Base-by-base conservation (phyloP, 805 yeast genomes). In the Candida suzukii region DNA sequence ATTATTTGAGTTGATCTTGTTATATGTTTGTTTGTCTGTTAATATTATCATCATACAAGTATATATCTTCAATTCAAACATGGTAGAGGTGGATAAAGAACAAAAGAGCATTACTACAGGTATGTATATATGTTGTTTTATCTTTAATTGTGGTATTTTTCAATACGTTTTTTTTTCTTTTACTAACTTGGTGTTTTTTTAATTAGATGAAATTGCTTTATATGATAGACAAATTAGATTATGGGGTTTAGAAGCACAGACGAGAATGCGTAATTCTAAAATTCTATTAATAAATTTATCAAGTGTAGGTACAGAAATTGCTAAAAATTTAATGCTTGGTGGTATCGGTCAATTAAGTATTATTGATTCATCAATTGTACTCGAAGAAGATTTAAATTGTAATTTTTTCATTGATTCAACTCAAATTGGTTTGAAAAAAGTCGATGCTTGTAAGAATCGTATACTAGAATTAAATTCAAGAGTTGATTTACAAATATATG, bases 171-270 rank as follows among this genome's bases (percentile, higher is more conserved):
- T 11, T 24, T 8, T 8, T 8, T 8, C 11, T 30, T 11, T 12
- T 27, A 29, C 32, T 29, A 26, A 21, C 35, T 48, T 21, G 48
- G 48, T n/a, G 41, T 49, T 14, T 7, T 11, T 18, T 14, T 38
- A 39, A 4, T 17, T 40, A 62, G 96, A 88, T 53, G 97, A 90
- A 57, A 78, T 90, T 43, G 96, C 95, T 1, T 71, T 91, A 19
- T 91, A 91, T 57, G 99, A 91, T 61, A 76, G 99, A 44, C 99
- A 91, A 62, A 90, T 91, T 47, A 67, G 99, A 47, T 70, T 91
- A 18, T 91, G 99, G 99, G 99, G 99, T 2, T 69, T 93, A 56
- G 95, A 85, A 26, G 95, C 97, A 3, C 99, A 91, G 59, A 71
- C 77, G 32, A 60, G 78, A 35, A 76, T 91, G 67, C 72, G 93